These are phyloP conservation scores for Aristolochia contorta DNA, from an alignment of 164 flowering plant genomes.

Conservation along the genomic window DNA sequence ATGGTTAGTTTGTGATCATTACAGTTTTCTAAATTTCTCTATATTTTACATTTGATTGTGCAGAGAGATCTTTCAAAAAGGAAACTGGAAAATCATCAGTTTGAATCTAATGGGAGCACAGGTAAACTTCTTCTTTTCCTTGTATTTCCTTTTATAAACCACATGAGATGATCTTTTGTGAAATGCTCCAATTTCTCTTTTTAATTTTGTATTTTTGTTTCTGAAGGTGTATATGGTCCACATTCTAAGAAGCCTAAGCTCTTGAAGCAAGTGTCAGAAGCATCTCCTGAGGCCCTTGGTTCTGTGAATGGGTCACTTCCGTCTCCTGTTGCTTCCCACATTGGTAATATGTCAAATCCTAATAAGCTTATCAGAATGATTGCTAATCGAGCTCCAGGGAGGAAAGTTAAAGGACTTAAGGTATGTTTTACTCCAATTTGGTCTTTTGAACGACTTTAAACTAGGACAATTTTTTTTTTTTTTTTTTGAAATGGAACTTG, in stretches of 20 bases:
- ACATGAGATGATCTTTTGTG: neutral
- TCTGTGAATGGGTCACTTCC: constrained; percentile 57
- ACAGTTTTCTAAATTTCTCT: neutral
- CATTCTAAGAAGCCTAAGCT: constrained; percentile 71
- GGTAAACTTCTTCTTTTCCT: constrained; percentile 25
- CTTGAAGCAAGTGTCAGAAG: constrained; percentile 51
- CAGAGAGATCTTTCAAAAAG: constrained; percentile 66
- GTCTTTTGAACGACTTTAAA: too few species aligned
- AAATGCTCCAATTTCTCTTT: neutral
- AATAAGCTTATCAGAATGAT: constrained; percentile 61
- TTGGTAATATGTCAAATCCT: constrained; percentile 88
- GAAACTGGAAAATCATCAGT: constrained; percentile 52
- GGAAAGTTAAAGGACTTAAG: constrained; percentile 66
- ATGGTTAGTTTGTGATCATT: neutral
- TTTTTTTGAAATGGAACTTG: too few species aligned
- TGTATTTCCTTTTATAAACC: constrained; percentile 1
- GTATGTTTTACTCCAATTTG: constrained; percentile 24
- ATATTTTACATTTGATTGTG: constrained; percentile 9
- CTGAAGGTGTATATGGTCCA: constrained; percentile 56
- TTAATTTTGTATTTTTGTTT: constrained; percentile 5
- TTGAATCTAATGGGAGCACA: constrained; percentile 65
- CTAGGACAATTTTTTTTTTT: too few species aligned
- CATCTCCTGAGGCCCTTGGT: constrained; percentile 41
- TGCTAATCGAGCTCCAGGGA: constrained; percentile 64
- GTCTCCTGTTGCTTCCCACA: constrained; percentile 89